Base-by-base conservation (phyloP, 495 filamentous ascomycete species). In the Podospora tetraspora region DNA sequence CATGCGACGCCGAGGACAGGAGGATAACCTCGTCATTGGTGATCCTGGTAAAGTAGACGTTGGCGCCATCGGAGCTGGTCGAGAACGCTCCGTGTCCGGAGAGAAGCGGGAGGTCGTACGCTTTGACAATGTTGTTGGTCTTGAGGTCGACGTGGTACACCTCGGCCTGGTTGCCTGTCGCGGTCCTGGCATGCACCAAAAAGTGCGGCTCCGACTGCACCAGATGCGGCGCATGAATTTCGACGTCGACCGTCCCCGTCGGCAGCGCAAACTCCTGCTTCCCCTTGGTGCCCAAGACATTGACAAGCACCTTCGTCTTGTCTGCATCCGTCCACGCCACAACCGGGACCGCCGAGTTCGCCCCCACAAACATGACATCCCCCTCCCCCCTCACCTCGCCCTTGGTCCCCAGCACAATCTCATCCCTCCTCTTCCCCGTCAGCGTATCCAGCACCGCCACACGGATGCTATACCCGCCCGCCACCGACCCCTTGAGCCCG, bases 21-120 rank as follows among this genome's bases (percentile, higher is more conserved):
- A 96, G 79, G 60, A 84, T 83, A 7, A 89, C 79, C 69, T 96
- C 92, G 21, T 88, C 86, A 23, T 88, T 80, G 0, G 91, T 92
- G 68, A 92, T 80, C 56, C 93, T 83, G 2, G 90, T 93, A 73
- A 98, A 97, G 79, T 92, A 97, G 9, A 95, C 90, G 76, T 96
- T 92, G 3, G 90, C 86, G 66, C 87, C 90, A 58, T 85, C 83
- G 13, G 87, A 91, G 79, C 89, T 96, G 0, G 87, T 88, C 3
- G 95, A 90, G 73, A 97, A 92, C 3, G 88, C 87, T 34, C 92
- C 93, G 63, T 81, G 81, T 7, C 90, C 91, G 25, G 84, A 73
- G 25, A 92, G 66, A 37, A 86, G 85, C 2, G 93, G 91, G 4
- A 97, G 82, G 27, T 86, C 82, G 73, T 97, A 97, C 1, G 89